A percentile compares a stretch with the other conserved stretches of the same genome.
Evolutionary conservation across 2,329 filamentous ascomycete species (phyloP).

Genomic region (Thyridium curvatum): DNA sequence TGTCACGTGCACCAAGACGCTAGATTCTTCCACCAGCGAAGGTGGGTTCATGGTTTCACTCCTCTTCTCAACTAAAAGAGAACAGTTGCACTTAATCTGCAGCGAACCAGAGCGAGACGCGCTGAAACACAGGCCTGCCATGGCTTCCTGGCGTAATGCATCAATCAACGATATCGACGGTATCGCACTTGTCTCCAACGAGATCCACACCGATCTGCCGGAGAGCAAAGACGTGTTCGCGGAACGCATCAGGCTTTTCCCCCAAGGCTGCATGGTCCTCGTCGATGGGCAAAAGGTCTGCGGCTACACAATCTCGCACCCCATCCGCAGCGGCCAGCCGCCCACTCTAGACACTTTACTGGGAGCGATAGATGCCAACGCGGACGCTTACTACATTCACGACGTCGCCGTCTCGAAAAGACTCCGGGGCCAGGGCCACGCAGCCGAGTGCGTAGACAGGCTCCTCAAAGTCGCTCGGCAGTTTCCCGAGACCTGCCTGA

Average conservation of each 20-base stretch:
- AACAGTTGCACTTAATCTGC: no score
- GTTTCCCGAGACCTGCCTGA: slow-evolving; percentile 19
- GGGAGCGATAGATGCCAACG: slow-evolving; percentile 16
- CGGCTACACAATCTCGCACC: slow-evolving; percentile 29
- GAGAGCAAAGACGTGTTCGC: slow-evolving; percentile 21
- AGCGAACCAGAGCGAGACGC: no score
- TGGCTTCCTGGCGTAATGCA: slow-evolving; percentile 20
- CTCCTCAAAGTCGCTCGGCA: slow-evolving; percentile 14
- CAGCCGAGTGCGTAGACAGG: slow-evolving; percentile 14
- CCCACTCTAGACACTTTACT: slow-evolving; percentile 23
- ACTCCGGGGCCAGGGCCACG: slow-evolving; percentile 19
- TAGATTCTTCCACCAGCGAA: no score
- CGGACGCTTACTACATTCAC: slow-evolving; percentile 30
- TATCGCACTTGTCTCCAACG: slow-evolving; percentile 17
- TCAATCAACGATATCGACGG: slow-evolving; percentile 14
- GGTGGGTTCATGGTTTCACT: no score
- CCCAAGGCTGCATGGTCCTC: slow-evolving; percentile 24
- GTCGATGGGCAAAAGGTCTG: slow-evolving; percentile 11
- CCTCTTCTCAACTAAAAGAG: no score
- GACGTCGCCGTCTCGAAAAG: slow-evolving; percentile 23
- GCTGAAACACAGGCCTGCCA: no score
- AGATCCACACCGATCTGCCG: slow-evolving; percentile 21
- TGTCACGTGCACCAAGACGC: no score
- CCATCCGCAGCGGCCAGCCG: slow-evolving; percentile 20
- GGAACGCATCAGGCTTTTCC: slow-evolving; percentile 25